Evolutionary conservation across 169 alveolate genomes (phyloP), one percentile per base, ranked within the genome.

Genomic region (Plasmodium malariae): DNA sequence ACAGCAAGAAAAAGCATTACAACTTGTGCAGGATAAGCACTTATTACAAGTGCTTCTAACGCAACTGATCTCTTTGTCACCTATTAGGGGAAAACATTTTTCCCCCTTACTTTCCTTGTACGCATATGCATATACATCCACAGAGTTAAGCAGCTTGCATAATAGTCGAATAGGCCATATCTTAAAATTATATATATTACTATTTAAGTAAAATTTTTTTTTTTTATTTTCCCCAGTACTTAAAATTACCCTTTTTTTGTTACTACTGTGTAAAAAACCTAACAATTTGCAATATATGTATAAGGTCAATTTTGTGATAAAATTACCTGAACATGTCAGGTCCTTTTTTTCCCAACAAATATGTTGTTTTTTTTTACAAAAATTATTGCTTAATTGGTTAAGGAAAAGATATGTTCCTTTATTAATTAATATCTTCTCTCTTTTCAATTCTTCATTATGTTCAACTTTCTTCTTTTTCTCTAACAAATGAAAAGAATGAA

Each of bases 401-500:
- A 1, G 3, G 28, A 17, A 7, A 67, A 14, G 28, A 24, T 36
- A 14, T 48, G 14, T 28, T 36, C 36, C 74, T 49, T 37, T 67
- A 32, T 6, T 14, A 19, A 24, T 3, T n/a, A 26, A 26, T 37
- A 49, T 26, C 11, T 40, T 40, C 5, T 6, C 51, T 6, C 51
- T 40, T 40, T 40, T 5, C 51, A 40, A 6, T 40, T 40, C 51
- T 9, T 9, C n/a, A 40, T 6, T n/a, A 62, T 6, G 12, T 17
- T 74, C 37, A 49, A 21, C 19, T 21, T 60, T 28, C 17, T 63
- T 37, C 17, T 57, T 43, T 43, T 14, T 43, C 71, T 34, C n/a
- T 19, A 83, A 55, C 3, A 51, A 34, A 65, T 43, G 19, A 19
- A 3, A 40, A 11, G 85, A 83, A 19, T 34, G 55, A 34, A 83